Evolutionary conservation across 2,329 filamentous ascomycete genomes (phyloP), one percentile per base, ranked within the genome.

Genomic region (Daldinia sp.): DNA sequence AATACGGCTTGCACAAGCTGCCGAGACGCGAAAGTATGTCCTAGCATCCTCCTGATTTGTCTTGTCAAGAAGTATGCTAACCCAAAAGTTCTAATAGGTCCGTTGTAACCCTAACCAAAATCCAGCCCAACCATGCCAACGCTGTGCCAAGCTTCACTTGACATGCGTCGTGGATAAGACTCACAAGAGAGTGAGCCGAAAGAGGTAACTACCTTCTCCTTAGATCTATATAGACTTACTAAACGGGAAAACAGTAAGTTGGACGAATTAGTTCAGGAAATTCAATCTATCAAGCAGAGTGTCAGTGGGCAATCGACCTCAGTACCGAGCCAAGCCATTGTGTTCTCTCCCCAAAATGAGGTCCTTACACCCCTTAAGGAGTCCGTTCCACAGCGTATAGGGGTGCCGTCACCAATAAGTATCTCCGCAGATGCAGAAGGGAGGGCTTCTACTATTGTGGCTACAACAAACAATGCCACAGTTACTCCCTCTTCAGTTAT

Each of bases 271-370:
- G 83, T 82, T 51, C 80, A 83, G 62, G 83, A 85, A 70, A 79
- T 86, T n/a, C 80, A 78, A 64, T 82, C 75, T 70, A 85, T 85
- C 69, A 85, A 84, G 68, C 78, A 85, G 66, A 81, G 79, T 43
- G 83, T 86, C 39, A 75, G 72, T 59, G 73, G 57, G 39, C 68
- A 57, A 47, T 69, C 68, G 27, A 51, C 45, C 50, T 63, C 65
- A 13, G 35, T 60, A 34, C 66, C 58, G 59, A 53, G 51, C 64
- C n/a, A 70, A 64, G 37, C 73, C 76, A 11, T 74, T 70, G 72
- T 47, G 45, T 57, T 55, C 27, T 51, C 58, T 29, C 63, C 56
- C 8, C 55, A 65, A 23, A 67, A 63, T 63, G 58, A 63, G 11
- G 52, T 27, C 4, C 35, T 61, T 47, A 53, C 54, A 11, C 58